Conservation (phyloP, 2,329 filamentous ascomycete species). For the Cladophialophora carrionii region DNA sequence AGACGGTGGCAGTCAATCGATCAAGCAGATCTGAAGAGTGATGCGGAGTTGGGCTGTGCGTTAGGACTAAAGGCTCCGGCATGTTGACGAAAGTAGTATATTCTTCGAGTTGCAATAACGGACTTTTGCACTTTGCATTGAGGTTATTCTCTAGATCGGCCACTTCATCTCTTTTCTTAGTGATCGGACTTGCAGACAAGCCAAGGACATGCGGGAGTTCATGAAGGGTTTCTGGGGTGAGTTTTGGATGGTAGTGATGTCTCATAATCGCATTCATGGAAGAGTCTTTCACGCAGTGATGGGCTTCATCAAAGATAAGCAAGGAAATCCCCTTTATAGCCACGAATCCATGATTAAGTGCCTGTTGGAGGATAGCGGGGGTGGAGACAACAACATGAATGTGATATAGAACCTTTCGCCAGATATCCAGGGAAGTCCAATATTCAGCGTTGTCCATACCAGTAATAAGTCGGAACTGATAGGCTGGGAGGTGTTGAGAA, state of each 20-base stretch:
- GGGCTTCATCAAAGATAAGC: constrained; percentile 83
- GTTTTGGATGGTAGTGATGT: constrained; percentile 65
- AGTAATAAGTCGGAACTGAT: constrained; percentile 65
- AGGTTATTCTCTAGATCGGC: constrained; percentile 69
- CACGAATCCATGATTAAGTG: constrained; percentile 74
- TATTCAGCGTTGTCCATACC: constrained; percentile 71
- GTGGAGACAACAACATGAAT: constrained; percentile 77
- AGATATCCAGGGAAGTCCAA: constrained; percentile 70
- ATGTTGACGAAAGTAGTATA: constrained; percentile 69
- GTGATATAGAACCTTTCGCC: constrained; percentile 67
- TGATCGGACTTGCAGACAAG: constrained; percentile 77
- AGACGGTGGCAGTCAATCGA: constrained; percentile 50
- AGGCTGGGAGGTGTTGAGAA: constrained; percentile 59
- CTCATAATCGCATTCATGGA: constrained; percentile 73
- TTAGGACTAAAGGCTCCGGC: constrained; percentile 59
- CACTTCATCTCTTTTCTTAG: constrained; percentile 44
- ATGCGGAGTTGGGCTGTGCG: constrained; percentile 36
- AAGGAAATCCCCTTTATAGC: constrained; percentile 65
- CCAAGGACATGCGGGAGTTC: constrained; percentile 70
- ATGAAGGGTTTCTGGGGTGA: constrained; percentile 42
- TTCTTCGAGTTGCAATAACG: constrained; percentile 69
- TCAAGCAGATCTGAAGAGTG: constrained; percentile 44
- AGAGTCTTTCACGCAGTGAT: constrained; percentile 69
- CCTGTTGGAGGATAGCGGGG: constrained; percentile 73
- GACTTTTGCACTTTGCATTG: constrained; percentile 69